Base-by-base conservation (phyloP, 2,329 filamentous ascomycete species). In the Akanthomyces dipterigenus region DNA sequence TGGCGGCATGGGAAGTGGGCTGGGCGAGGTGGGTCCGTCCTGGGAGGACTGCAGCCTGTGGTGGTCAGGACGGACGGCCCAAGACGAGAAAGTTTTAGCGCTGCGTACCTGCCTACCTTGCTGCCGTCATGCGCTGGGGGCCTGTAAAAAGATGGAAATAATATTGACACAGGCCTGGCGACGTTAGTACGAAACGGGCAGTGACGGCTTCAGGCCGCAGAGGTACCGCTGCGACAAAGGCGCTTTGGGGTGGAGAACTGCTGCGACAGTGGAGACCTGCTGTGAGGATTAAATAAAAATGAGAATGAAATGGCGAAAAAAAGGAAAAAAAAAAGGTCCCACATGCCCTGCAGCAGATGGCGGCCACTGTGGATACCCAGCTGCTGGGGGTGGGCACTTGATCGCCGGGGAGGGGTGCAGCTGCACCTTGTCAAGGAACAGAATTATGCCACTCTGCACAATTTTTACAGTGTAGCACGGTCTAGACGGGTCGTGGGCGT, bases 81-180 rank as follows among this genome's bases (percentile, higher is more conserved):
- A 43, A 50, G 51, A 62, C 60, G 24, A 51, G 26, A 46, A 48
- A 53, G 58, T 61, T 55, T 61, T 61, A 50, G 51, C 59, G 59
- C 36, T 51, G 56, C 42, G 57, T 60, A 60, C 57, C 57, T 60
- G 57, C 57, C 57, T 60, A 28, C 57, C 31, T 34, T 34, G 31
- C 31, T 34, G 31, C 31, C 40, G 40, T 60, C 57, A 60, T 60
- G 57, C 57, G 57, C 26, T 36, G 49, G 18, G 22, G 36, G 22
- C 26, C 46, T 14, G 16, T 45, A n/a, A 24, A 40, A 26, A 58
- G n/a, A 48, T 28, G 31, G n/a, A 16, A 56, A n/a, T 46, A 22
- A 31, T 22, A 49, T 22, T 8, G 26, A 49, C 8, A 28, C 22
- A 49, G 16, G 24, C 14, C 14, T 14, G 22, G 6, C 24, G 46